Percentiles rank a stretch among this genome's conserved stretches.
phyloP scores from a whole-genome alignment of 495 filamentous ascomycete genomes.

The Durotheca rogersii region DNA sequence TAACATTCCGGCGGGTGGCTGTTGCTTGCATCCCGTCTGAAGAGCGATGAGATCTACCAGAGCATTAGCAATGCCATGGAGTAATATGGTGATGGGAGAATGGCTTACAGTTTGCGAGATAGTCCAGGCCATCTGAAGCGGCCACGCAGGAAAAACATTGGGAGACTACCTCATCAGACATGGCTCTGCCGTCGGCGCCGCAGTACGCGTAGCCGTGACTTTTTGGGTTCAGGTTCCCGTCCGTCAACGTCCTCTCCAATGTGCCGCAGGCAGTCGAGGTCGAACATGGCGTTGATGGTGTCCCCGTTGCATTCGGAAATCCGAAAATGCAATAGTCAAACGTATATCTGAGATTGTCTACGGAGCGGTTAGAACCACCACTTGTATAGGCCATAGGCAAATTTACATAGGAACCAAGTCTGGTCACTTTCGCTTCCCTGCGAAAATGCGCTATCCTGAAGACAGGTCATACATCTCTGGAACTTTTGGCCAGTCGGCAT shows the following conservation, averaged over 20 bases:
- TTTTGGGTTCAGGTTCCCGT: slow-evolving; percentile 36
- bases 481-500: slow-evolving; percentile 45
- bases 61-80: slow-evolving; percentile 17
- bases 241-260: slow-evolving; percentile 34
- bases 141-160: slow-evolving; percentile 44
- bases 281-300: slow-evolving; percentile 43
- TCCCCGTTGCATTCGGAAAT: slow-evolving; percentile 44
- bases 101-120: slow-evolving; percentile 45
- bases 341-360: slow-evolving; percentile 50
- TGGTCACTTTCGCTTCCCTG: slow-evolving; percentile 49
- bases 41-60: slow-evolving; percentile 46
- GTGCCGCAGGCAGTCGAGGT: slow-evolving; percentile 45
- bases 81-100: too few relatives aligned
- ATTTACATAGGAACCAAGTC: slow-evolving; percentile 55
- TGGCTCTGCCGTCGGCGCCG: slow-evolving; percentile 32
- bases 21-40: slow-evolving; percentile 51
- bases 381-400: background rate
- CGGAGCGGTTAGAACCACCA: slow-evolving; percentile 18
- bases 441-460: slow-evolving; percentile 50
- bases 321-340: slow-evolving; percentile 48
- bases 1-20: slow-evolving; percentile 41
- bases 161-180: slow-evolving; percentile 27
- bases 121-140: slow-evolving; percentile 39
- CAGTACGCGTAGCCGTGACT: slow-evolving; percentile 45
- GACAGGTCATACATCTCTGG: slow-evolving; percentile 51